Base-by-base conservation (phyloP, 2,329 filamentous ascomycete genomes). In the Stemphylium vesicarium region DNA sequence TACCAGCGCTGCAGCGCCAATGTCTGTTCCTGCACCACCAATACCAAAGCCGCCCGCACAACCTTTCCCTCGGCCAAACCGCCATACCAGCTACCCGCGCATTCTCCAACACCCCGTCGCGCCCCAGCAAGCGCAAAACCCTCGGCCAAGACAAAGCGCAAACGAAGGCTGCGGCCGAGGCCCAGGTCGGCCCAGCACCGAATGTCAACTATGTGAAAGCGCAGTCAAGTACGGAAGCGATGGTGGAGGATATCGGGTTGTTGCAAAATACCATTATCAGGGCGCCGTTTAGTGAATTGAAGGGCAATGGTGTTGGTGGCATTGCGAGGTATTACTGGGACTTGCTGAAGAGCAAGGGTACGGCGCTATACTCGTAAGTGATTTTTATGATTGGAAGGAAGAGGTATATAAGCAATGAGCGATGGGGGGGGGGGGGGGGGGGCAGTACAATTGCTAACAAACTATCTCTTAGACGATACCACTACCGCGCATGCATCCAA, bases 61-160 rank as follows among this genome's bases (percentile, higher is more conserved):
- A 32, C 40, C 48, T 43, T 33, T 40, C 35, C 15, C 47, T 44
- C 48, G 29, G 45, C 52, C 42, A 42, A 43, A 26, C 47, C 36
- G 18, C 41, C 35, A 38, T 45, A 41, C 41, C 59, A 26, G 33
- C 58, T 9, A 35, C 53, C 26, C 70, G 66, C 37, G 54, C 59
- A 18, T 69, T 72, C 54, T 68, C 70, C 32, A 61, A 63, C 4
- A 68, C 67, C 26, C 47, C 62, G n/a, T 20, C 58, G 11, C 63
- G 58, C 26, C 52, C 51, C 15, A 50, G 42, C 35, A 54, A 48
- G 50, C 46, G 41, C 48, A 53, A n/a, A 16, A 45, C 9, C 40
- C 42, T 49, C 32, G 55, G 31, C 13, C 44, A 51, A 3, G 63
- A 64, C 16, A 41, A 42, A 11, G 45, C 55, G 15, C 54, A 60